Evolutionary conservation across 2,329 filamentous ascomycete genomes (phyloP).

Genomic region (Neofusicoccum sp.): DNA sequence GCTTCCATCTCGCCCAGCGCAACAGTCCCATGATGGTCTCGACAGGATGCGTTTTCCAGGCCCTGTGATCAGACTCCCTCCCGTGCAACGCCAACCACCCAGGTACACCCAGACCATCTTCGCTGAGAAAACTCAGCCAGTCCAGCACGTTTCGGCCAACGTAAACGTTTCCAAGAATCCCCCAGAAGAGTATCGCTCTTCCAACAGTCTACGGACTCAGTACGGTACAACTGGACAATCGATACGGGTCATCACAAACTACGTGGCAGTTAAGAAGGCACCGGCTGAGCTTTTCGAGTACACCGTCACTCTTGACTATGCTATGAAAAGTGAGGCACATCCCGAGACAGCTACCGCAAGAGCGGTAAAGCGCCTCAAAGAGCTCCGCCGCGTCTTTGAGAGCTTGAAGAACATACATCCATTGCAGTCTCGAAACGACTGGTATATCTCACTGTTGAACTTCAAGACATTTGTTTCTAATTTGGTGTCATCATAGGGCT

Average conservation of each 20-base stretch:
- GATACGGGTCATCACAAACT: conserved; percentile 1
- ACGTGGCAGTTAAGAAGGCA: conserved; percentile 1
- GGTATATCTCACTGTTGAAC: neutral
- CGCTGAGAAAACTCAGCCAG: neutral
- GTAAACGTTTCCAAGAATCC: neutral
- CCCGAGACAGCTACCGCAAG: neutral
- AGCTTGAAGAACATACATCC: neutral
- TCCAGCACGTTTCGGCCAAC: neutral
- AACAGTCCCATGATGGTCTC: no score
- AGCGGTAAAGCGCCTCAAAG: neutral
- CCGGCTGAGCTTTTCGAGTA: conserved; percentile 1
- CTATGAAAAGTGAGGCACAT: neutral
- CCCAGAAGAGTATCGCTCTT: neutral
- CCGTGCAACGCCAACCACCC: neutral
- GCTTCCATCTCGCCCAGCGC: no score
- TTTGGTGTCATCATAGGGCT: neutral
- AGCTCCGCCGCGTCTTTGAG: neutral
- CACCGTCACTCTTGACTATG: neutral
- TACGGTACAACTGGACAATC: neutral
- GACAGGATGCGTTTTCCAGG: neutral
- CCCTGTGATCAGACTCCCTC: neutral
- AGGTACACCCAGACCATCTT: neutral
- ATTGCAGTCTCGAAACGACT: neutral
- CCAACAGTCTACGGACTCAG: neutral
- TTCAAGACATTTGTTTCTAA: neutral